phyloP scores from a whole-genome alignment of 345 rosid species.

The Citrus inodora region DNA sequence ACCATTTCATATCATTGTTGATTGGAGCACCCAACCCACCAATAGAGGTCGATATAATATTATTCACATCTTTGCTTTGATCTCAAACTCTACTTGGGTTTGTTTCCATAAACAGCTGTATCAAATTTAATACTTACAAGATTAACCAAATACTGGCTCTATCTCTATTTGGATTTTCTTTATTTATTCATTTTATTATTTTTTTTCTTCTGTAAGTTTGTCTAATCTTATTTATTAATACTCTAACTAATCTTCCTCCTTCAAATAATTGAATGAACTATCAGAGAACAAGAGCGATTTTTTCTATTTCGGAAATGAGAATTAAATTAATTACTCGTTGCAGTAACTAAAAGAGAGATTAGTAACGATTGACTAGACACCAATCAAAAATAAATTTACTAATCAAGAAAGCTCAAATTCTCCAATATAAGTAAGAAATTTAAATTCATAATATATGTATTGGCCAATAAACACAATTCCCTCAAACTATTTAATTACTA shows the following conservation, averaged over 20 bases:
- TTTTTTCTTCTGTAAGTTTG: background rate
- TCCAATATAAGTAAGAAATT: background rate
- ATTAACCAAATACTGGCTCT: background rate
- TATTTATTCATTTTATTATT: background rate
- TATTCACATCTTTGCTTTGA: background rate
- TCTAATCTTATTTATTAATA: background rate
- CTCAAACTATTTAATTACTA: background rate
- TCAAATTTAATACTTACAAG: background rate
- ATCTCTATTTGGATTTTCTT: background rate
- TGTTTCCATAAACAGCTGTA: background rate
- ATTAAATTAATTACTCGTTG: background rate
- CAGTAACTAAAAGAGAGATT: background rate
- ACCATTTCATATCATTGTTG: background rate
- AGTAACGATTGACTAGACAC: background rate
- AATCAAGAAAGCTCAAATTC: background rate
- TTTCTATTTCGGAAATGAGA: background rate
- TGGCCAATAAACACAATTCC: background rate
- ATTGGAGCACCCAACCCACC: background rate
- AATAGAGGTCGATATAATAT: background rate
- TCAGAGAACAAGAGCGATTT: accelerated
- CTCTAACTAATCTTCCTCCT: background rate
- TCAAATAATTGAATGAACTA: background rate
- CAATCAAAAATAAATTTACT: background rate
- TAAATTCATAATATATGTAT: background rate
- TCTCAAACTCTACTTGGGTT: background rate